A percentile compares a stretch with the other conserved stretches of the same genome.
phyloP scores from a whole-genome alignment of 805 yeast species.

The Ogataea paraovalis region DNA sequence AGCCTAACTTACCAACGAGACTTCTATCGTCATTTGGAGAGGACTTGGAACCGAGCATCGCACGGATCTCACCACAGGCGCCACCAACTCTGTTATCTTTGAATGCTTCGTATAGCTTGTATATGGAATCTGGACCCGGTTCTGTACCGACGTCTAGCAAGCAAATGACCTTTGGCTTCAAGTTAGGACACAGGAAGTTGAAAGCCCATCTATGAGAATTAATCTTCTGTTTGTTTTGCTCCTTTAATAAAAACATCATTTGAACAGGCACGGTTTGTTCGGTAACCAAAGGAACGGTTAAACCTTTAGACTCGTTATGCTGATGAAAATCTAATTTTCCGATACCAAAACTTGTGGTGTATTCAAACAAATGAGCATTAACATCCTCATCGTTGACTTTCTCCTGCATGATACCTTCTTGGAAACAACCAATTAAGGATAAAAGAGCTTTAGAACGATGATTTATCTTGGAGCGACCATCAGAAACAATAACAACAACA shows the following conservation, averaged over 20 bases:
- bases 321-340: constrained; percentile 38
- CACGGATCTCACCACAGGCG: constrained; percentile 94
- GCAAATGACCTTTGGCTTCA: constrained; percentile 78
- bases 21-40: constrained; percentile 30
- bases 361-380: constrained; percentile 86
- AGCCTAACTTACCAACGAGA: constrained; percentile 18
- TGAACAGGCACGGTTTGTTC: constrained; percentile 75
- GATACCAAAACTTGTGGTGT: constrained; percentile 86
- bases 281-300: constrained; percentile 59
- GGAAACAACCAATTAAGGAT: constrained; percentile 84
- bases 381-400: constrained; percentile 79
- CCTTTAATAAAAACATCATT: constrained; percentile 81
- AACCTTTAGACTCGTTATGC: constrained; percentile 44
- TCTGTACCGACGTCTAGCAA: constrained; percentile 92
- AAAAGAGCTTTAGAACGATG: constrained; percentile 74
- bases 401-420: constrained; percentile 91
- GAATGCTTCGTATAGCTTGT: constrained; percentile 85
- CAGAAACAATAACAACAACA: constrained; percentile 83
- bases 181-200: constrained; percentile 79
- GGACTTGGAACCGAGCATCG: constrained; percentile 42
- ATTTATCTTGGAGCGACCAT: constrained; percentile 82
- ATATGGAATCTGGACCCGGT: constrained; percentile 82
- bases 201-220: constrained; percentile 96
- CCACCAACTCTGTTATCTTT: constrained; percentile 83
- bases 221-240: constrained; percentile 83